phyloP scores from a whole-genome alignment of 1,139 yeast species.

The Candida glucosophila region DNA sequence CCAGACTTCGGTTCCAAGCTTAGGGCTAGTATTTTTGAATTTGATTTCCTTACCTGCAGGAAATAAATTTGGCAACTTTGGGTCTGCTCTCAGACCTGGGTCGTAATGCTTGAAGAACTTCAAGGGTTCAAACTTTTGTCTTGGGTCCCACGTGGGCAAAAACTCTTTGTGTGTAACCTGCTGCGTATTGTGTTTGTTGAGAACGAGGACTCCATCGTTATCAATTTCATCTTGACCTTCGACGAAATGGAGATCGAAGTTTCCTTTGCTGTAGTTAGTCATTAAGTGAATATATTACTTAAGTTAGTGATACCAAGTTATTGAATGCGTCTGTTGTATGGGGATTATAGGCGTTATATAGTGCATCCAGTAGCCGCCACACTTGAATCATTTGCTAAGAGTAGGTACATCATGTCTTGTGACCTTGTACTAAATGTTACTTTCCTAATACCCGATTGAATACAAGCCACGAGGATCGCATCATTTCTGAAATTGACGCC shows the following conservation, averaged over 20 bases:
- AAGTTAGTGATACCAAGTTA: too few relatives aligned
- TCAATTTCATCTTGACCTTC: slow-evolving; percentile 10
- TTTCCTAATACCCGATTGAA: too few relatives aligned
- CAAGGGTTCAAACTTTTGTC: slow-evolving; percentile 35
- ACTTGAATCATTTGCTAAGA: too few relatives aligned
- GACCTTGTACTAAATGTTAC: too few relatives aligned
- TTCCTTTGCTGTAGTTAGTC: slow-evolving; percentile 18
- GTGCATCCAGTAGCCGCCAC: too few relatives aligned
- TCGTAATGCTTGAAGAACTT: slow-evolving; percentile 42
- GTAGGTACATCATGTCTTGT: too few relatives aligned
- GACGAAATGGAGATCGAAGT: slow-evolving; percentile 34
- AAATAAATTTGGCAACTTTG: slow-evolving; percentile 42
- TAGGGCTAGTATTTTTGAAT: slow-evolving; percentile 44
- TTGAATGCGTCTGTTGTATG: too few relatives aligned
- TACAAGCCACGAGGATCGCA: too few relatives aligned
- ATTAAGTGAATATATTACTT: too few relatives aligned
- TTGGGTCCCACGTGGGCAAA: slow-evolving; percentile 44
- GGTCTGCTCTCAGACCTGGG: slow-evolving; percentile 51
- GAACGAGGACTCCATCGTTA: slow-evolving; percentile 14
- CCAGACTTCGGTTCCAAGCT: slow-evolving; percentile 53
- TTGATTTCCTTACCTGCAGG: slow-evolving; percentile 23
- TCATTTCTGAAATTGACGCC: too few relatives aligned
- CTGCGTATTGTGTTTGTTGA: slow-evolving; percentile 14
- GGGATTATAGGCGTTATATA: too few relatives aligned
- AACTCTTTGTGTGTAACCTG: slow-evolving; percentile 24